These are phyloP conservation scores for Epichloe hybrida DNA, from an alignment of 2,329 filamentous ascomycete species.

Conservation along the genomic window DNA sequence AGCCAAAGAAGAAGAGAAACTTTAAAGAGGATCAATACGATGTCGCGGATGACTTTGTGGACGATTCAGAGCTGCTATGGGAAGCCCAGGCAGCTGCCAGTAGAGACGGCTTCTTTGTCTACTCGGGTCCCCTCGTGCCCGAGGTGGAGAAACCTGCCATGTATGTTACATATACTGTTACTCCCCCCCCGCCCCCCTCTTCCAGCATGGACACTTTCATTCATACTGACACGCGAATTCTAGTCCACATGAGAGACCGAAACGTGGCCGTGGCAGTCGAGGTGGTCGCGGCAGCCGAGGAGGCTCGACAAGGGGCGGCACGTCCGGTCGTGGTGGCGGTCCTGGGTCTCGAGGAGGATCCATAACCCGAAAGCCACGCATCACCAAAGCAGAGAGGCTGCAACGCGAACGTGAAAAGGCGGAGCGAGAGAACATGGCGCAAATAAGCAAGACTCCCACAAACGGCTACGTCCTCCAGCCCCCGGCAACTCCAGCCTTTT, in stretches of 20 bases:
- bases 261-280: conserved; percentile 46
- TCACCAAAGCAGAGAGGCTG: conserved; percentile 75
- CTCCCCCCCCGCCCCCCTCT: not conserved
- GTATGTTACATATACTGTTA: conserved; percentile 13
- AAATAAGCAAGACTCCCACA: conserved; percentile 24
- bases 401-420: conserved; percentile 71
- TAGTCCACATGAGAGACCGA: conserved; percentile 61
- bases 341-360: conserved; percentile 65
- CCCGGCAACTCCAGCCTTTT: conserved; percentile 23
- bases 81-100: conserved; percentile 89
- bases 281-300: conserved; percentile 45
- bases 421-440: conserved; percentile 46
- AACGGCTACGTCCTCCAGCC: conserved; percentile 25
- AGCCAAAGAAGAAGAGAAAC: conserved; percentile 66
- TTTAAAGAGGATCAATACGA: conserved; percentile 76
- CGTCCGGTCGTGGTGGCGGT: conserved; percentile 33
- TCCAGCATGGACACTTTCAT: not conserved
- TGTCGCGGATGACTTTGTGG: conserved; percentile 71
- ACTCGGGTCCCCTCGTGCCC: conserved; percentile 79
- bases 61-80: conserved; percentile 91
- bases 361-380: conserved; percentile 66
- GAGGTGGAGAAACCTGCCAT: conserved; percentile 63
- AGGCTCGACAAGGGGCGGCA: conserved; percentile 42
- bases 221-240: not conserved
- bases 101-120: conserved; percentile 96